These are phyloP conservation scores for Trametes sanguinea DNA, from an alignment of 768 basidiomycete genomes.

Conservation along the genomic window DNA sequence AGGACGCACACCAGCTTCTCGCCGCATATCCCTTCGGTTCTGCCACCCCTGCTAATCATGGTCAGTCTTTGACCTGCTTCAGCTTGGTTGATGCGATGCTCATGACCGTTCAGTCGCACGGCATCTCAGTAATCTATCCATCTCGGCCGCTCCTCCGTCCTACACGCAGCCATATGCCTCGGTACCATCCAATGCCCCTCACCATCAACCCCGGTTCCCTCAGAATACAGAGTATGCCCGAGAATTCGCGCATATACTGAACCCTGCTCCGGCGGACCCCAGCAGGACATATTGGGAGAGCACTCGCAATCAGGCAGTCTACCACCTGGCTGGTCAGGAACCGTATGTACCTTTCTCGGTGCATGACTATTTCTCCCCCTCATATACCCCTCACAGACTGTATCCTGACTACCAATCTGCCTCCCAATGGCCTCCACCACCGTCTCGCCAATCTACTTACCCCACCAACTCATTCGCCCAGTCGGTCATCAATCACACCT, in stretches of 20 bases:
- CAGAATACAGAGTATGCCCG: slow-evolving; percentile 71
- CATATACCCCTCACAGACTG: slow-evolving; percentile 9
- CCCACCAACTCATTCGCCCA: slow-evolving; percentile 61
- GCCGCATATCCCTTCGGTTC: slow-evolving; percentile 74
- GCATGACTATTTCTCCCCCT: not conserved
- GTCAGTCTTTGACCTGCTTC: slow-evolving; percentile 37
- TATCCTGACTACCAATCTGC: slow-evolving; percentile 37
- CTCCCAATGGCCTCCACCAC: slow-evolving; percentile 42
- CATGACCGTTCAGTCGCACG: slow-evolving; percentile 51
- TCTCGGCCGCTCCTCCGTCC: slow-evolving; percentile 60
- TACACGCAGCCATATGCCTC: slow-evolving; percentile 60
- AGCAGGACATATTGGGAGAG: slow-evolving; percentile 66
- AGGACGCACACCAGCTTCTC: slow-evolving; percentile 67
- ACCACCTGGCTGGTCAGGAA: slow-evolving; percentile 55
- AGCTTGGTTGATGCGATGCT: slow-evolving; percentile 22
- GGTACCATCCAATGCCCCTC: slow-evolving; percentile 11
- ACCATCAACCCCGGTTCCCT: slow-evolving; percentile 45
- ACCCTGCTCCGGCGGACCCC: slow-evolving; percentile 45
- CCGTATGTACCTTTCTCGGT: slow-evolving; percentile 21
- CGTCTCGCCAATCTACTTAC: slow-evolving; percentile 50
- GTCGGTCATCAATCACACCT: slow-evolving; percentile 62
- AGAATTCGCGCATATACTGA: slow-evolving; percentile 57
- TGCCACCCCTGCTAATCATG: slow-evolving; percentile 75
- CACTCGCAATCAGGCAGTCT: slow-evolving; percentile 60
- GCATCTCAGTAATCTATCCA: slow-evolving; percentile 62